Conservation (phyloP, 179 eudicot species). For the Dionaea muscipula region DNA sequence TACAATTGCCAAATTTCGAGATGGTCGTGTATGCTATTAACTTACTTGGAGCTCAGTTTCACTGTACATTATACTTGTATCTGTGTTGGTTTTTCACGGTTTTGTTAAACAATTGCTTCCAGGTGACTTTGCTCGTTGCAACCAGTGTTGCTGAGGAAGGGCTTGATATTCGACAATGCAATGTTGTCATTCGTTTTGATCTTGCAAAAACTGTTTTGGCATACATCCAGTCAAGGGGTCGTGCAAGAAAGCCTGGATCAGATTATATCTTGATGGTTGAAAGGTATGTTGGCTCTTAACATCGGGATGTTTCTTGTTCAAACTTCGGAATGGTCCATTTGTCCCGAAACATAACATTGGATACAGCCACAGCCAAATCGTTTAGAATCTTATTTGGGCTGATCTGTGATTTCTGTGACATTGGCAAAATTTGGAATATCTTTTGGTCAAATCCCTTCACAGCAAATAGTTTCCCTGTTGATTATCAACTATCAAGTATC, state of each 20-base stretch:
- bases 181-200: conserved; percentile 96
- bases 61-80: not conserved
- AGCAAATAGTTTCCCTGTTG: no score
- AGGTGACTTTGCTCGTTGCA: conserved; percentile 95
- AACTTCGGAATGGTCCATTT: not conserved
- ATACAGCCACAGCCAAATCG: no score
- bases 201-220: conserved; percentile 98
- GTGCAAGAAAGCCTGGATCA: conserved; percentile 98
- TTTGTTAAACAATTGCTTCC: conserved; percentile 7
- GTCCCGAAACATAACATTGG: no score
- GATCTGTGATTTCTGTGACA: no score
- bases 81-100: not conserved
- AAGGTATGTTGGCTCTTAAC: conserved; percentile 35
- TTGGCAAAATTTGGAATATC: no score
- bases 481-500: no score
- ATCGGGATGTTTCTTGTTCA: not conserved
- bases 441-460: no score
- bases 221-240: conserved; percentile 94
- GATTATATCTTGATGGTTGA: conserved; percentile 98
- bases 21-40: conserved; percentile 74
- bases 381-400: no score
- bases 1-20: conserved; percentile 77
- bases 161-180: conserved; percentile 96
- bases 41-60: not conserved
- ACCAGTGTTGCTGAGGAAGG: conserved; percentile 99